Base-by-base conservation (phyloP, 2,329 filamentous ascomycete genomes). In the Exophiala xenobiotica region DNA sequence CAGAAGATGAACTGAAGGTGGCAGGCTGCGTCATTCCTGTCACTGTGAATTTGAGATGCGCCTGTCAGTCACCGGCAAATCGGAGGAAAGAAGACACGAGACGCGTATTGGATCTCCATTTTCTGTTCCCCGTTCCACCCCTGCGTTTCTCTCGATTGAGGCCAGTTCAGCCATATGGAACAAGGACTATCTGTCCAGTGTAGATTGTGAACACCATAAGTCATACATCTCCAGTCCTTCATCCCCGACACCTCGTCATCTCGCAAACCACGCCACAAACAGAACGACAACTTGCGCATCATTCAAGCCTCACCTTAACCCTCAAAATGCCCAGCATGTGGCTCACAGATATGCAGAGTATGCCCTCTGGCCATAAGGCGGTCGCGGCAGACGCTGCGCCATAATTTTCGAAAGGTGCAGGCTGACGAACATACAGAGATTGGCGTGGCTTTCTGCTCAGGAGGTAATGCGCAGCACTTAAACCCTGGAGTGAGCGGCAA, bases 401-500 rank as follows among this genome's bases (percentile, higher is more conserved):
- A 20, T 12, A 14, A n/a, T 12, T 46, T 27, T 9, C 7, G 12
- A 48, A 48, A 54, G 46, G 41, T 20, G 42, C 44, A 68, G 46
- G 1, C 38, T 52, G 54, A 29, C 43, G 6, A 16, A 14, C 33
- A 33, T n/a, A 63, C 66, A 97, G 93, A 99, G 74, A 87, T 97
- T 66, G 93, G 93, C 63, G 91, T 96, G 58, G 89, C 91, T 69
- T 99, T 99, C 78, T 97, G 93, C 80, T 93, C 90, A 67, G 92
- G 90, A 67, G 92, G 91, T 96, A 86, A 63, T 88, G 86, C 51
- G 16, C 24, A 31, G 14, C 20, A 8, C 24, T 56, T 14, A 3
- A 38, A 24, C 11, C 40, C 31, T 12, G 7, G 12, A 22, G 38
- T n/a, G 16, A 27, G 38, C 18, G 18, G 9, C 38, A 43, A 45